A percentile compares a stretch with the other conserved stretches of the same genome.
Conservation (phyloP, 1,284 basidiomycete species). For the Tilletia walkeri region DNA sequence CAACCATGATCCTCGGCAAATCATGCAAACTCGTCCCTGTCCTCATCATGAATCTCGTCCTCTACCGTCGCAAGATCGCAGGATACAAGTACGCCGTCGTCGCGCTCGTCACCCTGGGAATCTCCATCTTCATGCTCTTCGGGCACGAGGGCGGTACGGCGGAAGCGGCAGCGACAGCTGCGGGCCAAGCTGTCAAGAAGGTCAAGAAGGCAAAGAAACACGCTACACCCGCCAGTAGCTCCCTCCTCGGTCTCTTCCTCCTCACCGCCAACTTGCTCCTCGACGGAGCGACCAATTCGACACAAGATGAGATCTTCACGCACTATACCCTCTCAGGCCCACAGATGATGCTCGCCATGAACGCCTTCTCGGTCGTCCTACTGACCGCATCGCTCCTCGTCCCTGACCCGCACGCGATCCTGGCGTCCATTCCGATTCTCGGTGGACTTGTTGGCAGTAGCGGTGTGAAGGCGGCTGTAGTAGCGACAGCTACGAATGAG, state of each 20-base stretch:
- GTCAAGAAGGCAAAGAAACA: conserved; percentile 40
- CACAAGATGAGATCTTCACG: conserved; percentile 93
- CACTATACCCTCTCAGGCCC: conserved; percentile 74
- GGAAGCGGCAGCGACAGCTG: conserved; percentile 62
- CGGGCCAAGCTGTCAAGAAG: conserved; percentile 51
- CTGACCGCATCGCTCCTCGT: conserved; percentile 58
- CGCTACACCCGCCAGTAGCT: conserved; percentile 28
- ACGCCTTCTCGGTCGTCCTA: conserved; percentile 63
- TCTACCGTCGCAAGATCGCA: conserved; percentile 56
- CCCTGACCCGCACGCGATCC: conserved; percentile 65
- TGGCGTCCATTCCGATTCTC: conserved; percentile 32
- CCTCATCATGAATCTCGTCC: conserved; percentile 83
- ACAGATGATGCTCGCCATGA: conserved; percentile 99
- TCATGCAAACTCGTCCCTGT: conserved; percentile 97
- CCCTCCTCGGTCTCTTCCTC: conserved; percentile 62
- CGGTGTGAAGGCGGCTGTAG: neutral
- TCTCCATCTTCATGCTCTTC: conserved; percentile 88
- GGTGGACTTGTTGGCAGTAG: neutral
- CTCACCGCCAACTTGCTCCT: conserved; percentile 81
- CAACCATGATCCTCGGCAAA: conserved; percentile 96
- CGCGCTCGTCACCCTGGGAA: conserved; percentile 75
- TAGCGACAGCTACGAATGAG: conserved; percentile 58
- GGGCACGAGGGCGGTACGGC: conserved; percentile 56
- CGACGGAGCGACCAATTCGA: conserved; percentile 94
- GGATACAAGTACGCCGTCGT: conserved; percentile 56